Base-by-base conservation (phyloP, 83 land plant genomes). In the Thuja plicata region DNA sequence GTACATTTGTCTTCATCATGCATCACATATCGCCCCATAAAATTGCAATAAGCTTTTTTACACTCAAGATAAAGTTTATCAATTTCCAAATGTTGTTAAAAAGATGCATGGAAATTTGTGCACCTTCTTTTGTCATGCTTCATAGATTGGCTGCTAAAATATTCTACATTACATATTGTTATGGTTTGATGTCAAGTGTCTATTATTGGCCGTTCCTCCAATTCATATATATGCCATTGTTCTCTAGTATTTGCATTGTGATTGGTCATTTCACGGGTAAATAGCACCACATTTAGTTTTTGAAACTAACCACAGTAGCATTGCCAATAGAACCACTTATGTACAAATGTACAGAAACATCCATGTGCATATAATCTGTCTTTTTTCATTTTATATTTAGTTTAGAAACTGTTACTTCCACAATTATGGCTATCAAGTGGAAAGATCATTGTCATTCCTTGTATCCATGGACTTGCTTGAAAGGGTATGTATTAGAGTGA, bases 1-100 rank as follows among this genome's bases (percentile, higher is more conserved):
- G 99, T 91, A 93, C 52, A 94, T 97, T 6, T 96, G 95, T 88
- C 87, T 96, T 87, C 99, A 97, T 87, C 99, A 97, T 93, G 99
- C 99, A 8, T 96, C 99, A 40, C 94, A 93, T 89, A 86, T 96
- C 35, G 94, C 92, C 52, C 52, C 92, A 86, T 94, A 89, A 92
- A 19, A 60, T 52, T 35, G 41, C 54, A 37, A 57, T 55, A 24
- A 38, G 83, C 48, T 21, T 60, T 60, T 19, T 60, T 60, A 60
- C 8, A 3, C 24, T 60, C 8, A 19, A 57, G 70, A 57, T 57
- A 13, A 57, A 17, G 27, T 60, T 60, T 60, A 27, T 60, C 70
- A 60, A 21, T 60, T 15, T 52, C 15, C 55, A 52, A 15, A 52
- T 52, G 55, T 15, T 52, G 2, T 52, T 19, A n/a, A 60, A 5